Evolutionary conservation across 2,329 filamentous ascomycete species (phyloP), one percentile per base, ranked within the genome.

Genomic region (Lachnellula suecica): DNA sequence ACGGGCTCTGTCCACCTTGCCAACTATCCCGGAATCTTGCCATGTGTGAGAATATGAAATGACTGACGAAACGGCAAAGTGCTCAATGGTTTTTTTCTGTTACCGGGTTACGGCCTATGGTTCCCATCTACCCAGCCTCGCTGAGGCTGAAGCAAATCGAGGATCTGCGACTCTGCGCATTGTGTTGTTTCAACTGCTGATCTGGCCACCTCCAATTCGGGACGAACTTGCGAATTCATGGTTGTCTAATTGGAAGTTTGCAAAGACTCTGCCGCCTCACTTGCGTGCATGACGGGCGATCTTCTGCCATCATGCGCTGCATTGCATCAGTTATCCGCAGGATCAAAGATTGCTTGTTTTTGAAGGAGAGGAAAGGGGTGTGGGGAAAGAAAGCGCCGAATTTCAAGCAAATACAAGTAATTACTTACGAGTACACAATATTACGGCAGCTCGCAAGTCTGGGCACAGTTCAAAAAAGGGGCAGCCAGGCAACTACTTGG

Each of bases 181-280:
- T 43, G 41, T 38, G 15, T 46, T 46, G 54, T 57, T 59, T 56
- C 57, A 47, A 56, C 29, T 46, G 56, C 9, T 46, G 50, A 58
- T 54, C 52, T 52, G 49, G 47, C 54, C 54, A 40, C 13, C 40
- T 8, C 55, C 47, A 47, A 17, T 49, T 59, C 53, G 44, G 54
- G 55, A 59, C 50, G 58, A 57, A 61, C 46, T 58, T 61, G 60
- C 60, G 54, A 61, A 54, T n/a, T n/a, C n/a, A n/a, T n/a, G n/a
- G n/a, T n/a, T n/a, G n/a, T n/a, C n/a, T n/a, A n/a, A n/a, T n/a
- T n/a, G n/a, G n/a, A n/a, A n/a, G n/a, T n/a, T n/a, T n/a, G n/a
- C n/a, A n/a, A 34, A 22, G 25, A 13, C 25, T 9, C 29, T 22
- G 34, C n/a, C 19, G 13, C 6, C 15, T 37, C 8, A 37, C 34